phyloP scores from a whole-genome alignment of 805 yeast species.

The Hanseniaspora lindneri region DNA sequence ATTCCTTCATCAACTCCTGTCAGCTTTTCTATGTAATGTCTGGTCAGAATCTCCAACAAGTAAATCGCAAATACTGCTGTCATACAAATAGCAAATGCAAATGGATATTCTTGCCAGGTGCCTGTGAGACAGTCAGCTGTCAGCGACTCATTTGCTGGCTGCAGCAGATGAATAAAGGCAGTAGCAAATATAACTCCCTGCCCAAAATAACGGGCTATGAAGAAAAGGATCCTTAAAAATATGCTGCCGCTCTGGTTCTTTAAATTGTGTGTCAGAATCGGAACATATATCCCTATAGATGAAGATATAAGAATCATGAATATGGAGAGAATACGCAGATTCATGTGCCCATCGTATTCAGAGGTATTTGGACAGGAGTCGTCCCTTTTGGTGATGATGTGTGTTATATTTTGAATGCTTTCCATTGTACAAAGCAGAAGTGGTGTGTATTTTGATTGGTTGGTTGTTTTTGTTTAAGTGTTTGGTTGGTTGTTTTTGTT shows the following conservation, averaged over 20 bases:
- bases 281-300: slow-evolving; percentile 49
- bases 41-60: slow-evolving; percentile 38
- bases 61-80: slow-evolving; percentile 37
- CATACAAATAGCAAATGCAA: slow-evolving; percentile 45
- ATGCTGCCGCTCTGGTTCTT: not conserved
- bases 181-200: slow-evolving; percentile 78
- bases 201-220: slow-evolving; percentile 63
- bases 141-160: slow-evolving; percentile 55
- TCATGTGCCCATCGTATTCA: slow-evolving; percentile 35
- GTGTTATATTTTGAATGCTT: not conserved
- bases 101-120: slow-evolving; percentile 42
- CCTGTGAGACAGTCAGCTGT: slow-evolving; percentile 51
- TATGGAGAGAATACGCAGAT: slow-evolving; percentile 45
- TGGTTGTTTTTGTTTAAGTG: too few species aligned
- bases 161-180: slow-evolving; percentile 61
- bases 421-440: too few species aligned
- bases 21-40: slow-evolving; percentile 32
- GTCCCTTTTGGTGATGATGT: not conserved
- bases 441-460: too few species aligned
- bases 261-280: slow-evolving; percentile 27
- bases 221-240: slow-evolving; percentile 33
- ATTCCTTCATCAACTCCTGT: slow-evolving; percentile 33
- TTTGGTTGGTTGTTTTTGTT: too few species aligned
- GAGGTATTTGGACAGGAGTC: slow-evolving; percentile 32
- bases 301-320: slow-evolving; percentile 53